phyloP scores from a whole-genome alignment of 495 filamentous ascomycete species.

The Hypoxylon trugodes region DNA sequence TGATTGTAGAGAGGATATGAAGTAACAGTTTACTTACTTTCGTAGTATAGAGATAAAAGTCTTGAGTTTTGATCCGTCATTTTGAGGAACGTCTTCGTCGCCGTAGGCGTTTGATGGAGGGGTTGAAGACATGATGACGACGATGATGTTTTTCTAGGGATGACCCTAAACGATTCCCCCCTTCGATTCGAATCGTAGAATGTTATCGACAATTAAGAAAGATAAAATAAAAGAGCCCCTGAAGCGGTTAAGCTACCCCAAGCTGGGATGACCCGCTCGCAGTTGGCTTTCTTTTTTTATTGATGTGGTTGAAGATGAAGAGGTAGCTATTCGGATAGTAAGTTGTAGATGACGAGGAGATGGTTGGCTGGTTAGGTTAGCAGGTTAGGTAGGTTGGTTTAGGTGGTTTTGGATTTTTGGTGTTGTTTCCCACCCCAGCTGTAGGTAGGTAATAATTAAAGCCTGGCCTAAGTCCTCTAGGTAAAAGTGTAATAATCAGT shows the following conservation, averaged over 20 bases:
- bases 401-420: background rate
- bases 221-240: conserved; percentile 1
- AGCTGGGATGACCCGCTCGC: conserved; percentile 29
- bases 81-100: conserved; percentile 70
- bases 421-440: background rate
- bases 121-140: conserved; percentile 40
- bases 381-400: background rate
- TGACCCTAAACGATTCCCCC: background rate
- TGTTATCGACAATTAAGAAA: background rate
- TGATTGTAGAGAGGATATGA: background rate
- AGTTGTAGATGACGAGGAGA: conserved; percentile 20
- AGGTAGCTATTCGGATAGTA: no score
- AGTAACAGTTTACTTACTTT: conserved; percentile 65
- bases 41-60: conserved; percentile 84
- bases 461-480: no score
- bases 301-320: conserved; percentile 11
- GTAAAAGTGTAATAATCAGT: background rate
- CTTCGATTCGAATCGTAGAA: background rate
- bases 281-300: conserved; percentile 2
- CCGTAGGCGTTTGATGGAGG: conserved; percentile 26
- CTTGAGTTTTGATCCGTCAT: conserved; percentile 83
- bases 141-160: background rate
- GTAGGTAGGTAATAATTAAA: background rate
- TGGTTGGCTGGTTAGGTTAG: conserved; percentile 5
- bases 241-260: conserved; percentile 23